Evolutionary conservation across 352 stramenopile genomes (phyloP).

Genomic region (Pythium dissotocum): DNA sequence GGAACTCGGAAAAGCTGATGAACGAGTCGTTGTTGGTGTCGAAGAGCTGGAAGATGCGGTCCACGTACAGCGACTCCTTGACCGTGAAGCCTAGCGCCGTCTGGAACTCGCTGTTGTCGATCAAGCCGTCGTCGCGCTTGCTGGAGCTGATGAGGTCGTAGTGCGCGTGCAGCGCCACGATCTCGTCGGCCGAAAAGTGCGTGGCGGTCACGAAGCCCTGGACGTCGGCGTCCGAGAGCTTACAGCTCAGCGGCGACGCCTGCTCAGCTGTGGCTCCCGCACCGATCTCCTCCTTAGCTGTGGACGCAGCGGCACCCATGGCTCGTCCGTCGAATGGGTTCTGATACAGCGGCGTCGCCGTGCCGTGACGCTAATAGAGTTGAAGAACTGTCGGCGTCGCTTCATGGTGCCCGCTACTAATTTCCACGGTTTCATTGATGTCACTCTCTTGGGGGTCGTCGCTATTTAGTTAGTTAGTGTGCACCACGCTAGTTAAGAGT

Average conservation of each 20-base stretch:
- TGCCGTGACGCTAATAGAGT: not conserved
- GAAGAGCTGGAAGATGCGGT: constrained; percentile 82
- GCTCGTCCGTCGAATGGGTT: not conserved
- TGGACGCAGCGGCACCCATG: constrained; percentile 72
- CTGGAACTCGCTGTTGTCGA: constrained; percentile 82
- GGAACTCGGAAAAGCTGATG: constrained; percentile 81
- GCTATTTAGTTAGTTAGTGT: not conserved
- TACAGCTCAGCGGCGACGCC: constrained; percentile 39
- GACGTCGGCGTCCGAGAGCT: constrained; percentile 55
- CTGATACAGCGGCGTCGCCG: too few species aligned
- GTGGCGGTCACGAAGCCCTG: constrained; percentile 38
- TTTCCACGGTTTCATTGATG: not conserved
- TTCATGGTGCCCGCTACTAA: constrained; percentile 2
- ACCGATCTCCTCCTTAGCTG: constrained; percentile 46
- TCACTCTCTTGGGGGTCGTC: constrained; percentile 3
- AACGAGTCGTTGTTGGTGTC: constrained; percentile 77
- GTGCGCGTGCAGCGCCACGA: constrained; percentile 60
- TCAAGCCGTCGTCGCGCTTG: constrained; percentile 65
- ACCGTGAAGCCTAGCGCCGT: constrained; percentile 70
- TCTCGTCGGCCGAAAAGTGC: constrained; percentile 62
- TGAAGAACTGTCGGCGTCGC: not conserved
- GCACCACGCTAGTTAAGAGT: not conserved
- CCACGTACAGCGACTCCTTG: constrained; percentile 83
- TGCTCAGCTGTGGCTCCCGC: not conserved
- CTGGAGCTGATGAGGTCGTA: constrained; percentile 69